Evolutionary conservation across 2,329 filamentous ascomycete genomes (phyloP).

Genomic region (Cladophialophora exuberans): DNA sequence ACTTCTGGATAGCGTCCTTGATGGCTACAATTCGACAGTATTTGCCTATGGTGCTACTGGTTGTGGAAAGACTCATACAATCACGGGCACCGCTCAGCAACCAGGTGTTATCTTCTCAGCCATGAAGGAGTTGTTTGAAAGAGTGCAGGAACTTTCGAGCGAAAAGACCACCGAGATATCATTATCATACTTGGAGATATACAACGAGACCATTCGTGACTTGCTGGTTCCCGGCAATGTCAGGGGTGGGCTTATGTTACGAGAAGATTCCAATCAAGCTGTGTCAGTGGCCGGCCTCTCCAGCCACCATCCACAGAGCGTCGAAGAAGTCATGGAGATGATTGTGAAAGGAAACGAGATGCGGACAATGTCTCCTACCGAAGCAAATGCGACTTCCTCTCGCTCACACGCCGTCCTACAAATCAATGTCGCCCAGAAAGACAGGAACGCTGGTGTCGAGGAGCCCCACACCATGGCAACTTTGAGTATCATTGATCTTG

Average conservation of each 20-base stretch:
- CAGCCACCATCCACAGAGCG: conserved; percentile 86
- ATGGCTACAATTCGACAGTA: conserved; percentile 98
- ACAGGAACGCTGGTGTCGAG: conserved; percentile 86
- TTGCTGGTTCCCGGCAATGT: conserved; percentile 82
- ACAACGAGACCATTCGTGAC: conserved; percentile 98
- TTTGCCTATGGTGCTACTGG: conserved; percentile 98
- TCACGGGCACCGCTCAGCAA: conserved; percentile 86
- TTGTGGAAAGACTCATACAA: conserved; percentile 98
- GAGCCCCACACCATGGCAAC: conserved; percentile 98
- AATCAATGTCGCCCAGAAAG: conserved; percentile 93
- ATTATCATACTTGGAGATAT: conserved; percentile 95
- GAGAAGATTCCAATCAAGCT: conserved; percentile 90
- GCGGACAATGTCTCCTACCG: conserved; percentile 93
- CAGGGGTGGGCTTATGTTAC: conserved; percentile 84
- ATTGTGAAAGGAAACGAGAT: conserved; percentile 93
- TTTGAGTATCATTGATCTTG: conserved; percentile 95
- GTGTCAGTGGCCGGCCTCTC: conserved; percentile 90
- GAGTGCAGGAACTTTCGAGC: conserved; percentile 81
- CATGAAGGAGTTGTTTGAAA: conserved; percentile 98
- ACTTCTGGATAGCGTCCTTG: conserved; percentile 91
- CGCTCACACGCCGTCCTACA: conserved; percentile 96
- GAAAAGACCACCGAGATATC: conserved; percentile 90
- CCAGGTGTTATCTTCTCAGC: conserved; percentile 98
- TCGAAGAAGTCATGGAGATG: conserved; percentile 98
- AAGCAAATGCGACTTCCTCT: conserved; percentile 96